A percentile compares a stretch with the other conserved stretches of the same genome.
These are phyloP conservation scores for Besnoitia besnoiti DNA, from an alignment of 169 alveolate species.

Conservation along the genomic window DNA sequence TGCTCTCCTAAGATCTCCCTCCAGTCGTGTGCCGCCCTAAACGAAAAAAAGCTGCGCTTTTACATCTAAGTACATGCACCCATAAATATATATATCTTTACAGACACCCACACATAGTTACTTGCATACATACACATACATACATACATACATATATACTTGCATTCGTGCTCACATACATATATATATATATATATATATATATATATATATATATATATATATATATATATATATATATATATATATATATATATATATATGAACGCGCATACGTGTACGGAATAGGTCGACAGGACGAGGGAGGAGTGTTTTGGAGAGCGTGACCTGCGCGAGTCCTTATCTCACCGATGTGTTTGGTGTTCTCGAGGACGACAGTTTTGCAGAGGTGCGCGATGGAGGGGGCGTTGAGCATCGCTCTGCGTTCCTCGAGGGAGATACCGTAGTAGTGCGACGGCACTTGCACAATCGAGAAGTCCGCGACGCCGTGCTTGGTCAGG, in stretches of 20 bases:
- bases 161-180: background rate
- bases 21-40: no score
- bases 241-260: background rate
- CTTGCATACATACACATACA: background rate
- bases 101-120: background rate
- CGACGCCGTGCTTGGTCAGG: background rate
- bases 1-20: no score
- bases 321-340: background rate
- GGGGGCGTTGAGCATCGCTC: background rate
- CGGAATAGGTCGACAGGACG: background rate
- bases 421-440: background rate
- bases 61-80: no score
- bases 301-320: background rate
- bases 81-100: background rate
- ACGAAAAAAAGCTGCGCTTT: no score
- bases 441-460: slow-evolving; percentile 9
- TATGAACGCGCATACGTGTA: no score
- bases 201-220: background rate
- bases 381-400: slow-evolving; percentile 52
- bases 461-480: background rate
- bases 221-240: background rate
- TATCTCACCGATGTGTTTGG: slow-evolving; percentile 40
- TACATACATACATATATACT: background rate
- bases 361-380: slow-evolving; percentile 54
- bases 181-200: background rate